Evolutionary conservation across 306 rosid genomes (phyloP).

Genomic region (Urtica urens): DNA sequence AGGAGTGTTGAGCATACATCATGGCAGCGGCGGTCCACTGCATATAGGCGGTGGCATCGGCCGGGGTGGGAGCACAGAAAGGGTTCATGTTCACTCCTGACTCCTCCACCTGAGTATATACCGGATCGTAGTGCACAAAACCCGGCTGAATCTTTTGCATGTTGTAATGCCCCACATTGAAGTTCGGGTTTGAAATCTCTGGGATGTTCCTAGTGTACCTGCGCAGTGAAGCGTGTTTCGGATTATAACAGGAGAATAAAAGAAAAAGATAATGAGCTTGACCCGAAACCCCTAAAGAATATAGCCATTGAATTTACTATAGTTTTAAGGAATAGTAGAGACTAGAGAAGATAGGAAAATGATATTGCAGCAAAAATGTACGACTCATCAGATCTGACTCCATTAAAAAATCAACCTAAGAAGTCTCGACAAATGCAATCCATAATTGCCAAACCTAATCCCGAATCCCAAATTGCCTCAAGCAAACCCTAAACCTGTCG

Average conservation of each 20-base stretch:
- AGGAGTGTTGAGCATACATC: conserved; percentile 81
- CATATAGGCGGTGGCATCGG: conserved; percentile 49
- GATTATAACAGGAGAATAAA: too few species aligned
- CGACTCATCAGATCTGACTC: conserved; percentile 26
- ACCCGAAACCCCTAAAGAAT: too few species aligned
- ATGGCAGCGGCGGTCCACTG: conserved; percentile 86
- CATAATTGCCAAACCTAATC: background rate
- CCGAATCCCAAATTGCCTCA: background rate
- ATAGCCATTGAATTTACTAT: too few species aligned
- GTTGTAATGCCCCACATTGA: conserved; percentile 57
- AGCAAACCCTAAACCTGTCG: conserved; percentile 11
- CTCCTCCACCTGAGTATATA: conserved; percentile 51
- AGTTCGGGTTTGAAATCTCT: conserved; percentile 33
- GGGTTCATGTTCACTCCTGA: conserved; percentile 58
- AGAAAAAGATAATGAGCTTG: too few species aligned
- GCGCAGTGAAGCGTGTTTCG: too few species aligned
- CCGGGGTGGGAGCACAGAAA: conserved; percentile 46
- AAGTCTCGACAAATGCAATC: too few species aligned
- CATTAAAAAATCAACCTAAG: too few species aligned
- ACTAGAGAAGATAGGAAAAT: background rate
- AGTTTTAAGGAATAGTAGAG: too few species aligned
- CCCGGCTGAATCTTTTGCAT: conserved; percentile 61
- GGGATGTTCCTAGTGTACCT: conserved; percentile 77
- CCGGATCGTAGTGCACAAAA: conserved; percentile 57
- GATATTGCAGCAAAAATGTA: too few species aligned